Evolutionary conservation across 495 filamentous ascomycete species (phyloP).

Genomic region (Neurospora sp.): DNA sequence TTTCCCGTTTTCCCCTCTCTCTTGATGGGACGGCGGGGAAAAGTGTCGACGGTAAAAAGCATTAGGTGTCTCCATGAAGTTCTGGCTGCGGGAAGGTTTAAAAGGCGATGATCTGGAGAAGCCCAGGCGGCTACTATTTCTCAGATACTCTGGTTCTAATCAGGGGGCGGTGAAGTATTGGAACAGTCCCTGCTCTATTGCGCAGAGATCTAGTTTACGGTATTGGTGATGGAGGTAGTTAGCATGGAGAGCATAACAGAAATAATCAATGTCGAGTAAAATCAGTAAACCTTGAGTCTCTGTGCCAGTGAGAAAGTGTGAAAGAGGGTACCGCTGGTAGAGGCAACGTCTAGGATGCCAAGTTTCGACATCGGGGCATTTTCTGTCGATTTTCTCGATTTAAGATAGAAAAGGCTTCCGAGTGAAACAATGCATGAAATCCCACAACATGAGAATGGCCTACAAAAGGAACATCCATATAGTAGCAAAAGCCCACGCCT

Average conservation of each 20-base stretch:
- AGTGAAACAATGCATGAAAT: background rate
- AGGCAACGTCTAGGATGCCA: background rate
- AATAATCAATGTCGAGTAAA: background rate
- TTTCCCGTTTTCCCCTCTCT: constrained; percentile 1
- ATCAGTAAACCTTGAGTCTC: background rate
- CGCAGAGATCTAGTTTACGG: background rate
- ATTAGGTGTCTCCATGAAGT: constrained; percentile 3
- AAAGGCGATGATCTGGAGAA: constrained; percentile 24
- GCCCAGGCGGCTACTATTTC: constrained; percentile 34
- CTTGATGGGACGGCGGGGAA: background rate
- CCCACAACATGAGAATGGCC: background rate
- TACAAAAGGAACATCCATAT: background rate
- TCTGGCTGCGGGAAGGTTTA: constrained; percentile 29
- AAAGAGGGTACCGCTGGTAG: background rate
- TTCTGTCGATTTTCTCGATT: background rate
- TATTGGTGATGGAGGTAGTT: background rate
- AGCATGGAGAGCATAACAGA: background rate
- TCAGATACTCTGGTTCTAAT: constrained; percentile 35
- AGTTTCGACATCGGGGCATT: background rate
- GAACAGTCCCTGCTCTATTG: background rate
- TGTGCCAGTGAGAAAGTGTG: background rate
- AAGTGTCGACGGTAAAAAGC: constrained; percentile 14
- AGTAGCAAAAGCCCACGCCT: background rate
- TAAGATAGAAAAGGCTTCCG: background rate
- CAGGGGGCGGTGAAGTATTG: constrained; percentile 14